Evolutionary conservation across 208 protist species (phyloP).

Genomic region (Lotmaria passim): DNA sequence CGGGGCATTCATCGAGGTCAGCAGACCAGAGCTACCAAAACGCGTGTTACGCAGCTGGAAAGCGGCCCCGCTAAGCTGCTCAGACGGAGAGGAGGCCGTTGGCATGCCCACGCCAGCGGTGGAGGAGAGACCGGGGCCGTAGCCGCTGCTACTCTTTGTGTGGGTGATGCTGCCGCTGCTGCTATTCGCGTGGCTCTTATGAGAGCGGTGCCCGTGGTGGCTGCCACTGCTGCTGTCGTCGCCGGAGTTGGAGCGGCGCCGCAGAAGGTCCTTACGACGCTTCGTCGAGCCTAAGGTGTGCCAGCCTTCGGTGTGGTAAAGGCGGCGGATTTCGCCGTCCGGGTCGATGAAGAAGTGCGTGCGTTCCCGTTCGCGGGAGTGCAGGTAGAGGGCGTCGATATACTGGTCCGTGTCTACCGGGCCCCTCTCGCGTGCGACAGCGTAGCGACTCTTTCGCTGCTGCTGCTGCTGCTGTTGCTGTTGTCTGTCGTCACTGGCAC

Average conservation of each 20-base stretch:
- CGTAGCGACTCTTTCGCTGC: conserved; percentile 3
- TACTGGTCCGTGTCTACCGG: conserved; percentile 32
- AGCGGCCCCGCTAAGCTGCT: neutral
- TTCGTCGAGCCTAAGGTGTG: conserved; percentile 16
- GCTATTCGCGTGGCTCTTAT: too few species aligned
- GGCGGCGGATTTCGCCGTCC: conserved; percentile 37
- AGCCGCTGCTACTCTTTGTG: neutral
- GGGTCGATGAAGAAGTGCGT: conserved; percentile 35
- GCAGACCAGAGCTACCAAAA: conserved; percentile 1
- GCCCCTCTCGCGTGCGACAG: neutral
- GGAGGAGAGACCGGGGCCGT: neutral
- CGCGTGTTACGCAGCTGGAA: neutral
- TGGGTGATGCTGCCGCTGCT: neutral
- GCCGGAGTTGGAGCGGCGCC: neutral
- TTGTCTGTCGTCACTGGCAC: neutral
- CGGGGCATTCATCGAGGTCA: neutral
- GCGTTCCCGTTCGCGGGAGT: conserved; percentile 27
- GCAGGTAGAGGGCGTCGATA: conserved; percentile 25
- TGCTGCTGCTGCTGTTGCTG: neutral
- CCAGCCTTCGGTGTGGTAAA: conserved; percentile 37
- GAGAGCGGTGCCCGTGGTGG: neutral
- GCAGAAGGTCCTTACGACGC: neutral
- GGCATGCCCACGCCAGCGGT: neutral
- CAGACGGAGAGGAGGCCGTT: neutral
- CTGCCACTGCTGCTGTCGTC: neutral